A percentile compares a stretch with the other conserved stretches of the same genome.
Conservation (phyloP, 371 early-diverging fungal species). For the Nematocida sp. region DNA sequence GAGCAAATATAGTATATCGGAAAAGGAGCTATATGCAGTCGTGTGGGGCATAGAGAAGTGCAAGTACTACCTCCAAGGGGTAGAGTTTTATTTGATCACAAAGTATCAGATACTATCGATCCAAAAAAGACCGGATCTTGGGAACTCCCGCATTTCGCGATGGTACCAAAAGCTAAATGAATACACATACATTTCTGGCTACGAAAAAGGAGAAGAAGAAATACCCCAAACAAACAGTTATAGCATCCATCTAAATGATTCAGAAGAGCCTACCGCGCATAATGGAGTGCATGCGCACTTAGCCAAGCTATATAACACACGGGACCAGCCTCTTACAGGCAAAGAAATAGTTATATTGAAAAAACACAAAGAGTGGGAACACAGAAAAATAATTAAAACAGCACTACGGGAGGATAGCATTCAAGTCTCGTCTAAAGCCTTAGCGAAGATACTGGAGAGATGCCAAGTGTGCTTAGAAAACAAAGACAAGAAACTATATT, state of each 20-base stretch:
- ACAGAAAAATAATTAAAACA: background rate
- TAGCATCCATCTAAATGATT: background rate
- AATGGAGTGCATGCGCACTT: no score
- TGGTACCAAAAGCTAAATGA: background rate
- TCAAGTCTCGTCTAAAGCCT: background rate
- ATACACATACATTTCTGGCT: background rate
- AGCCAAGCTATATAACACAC: no score
- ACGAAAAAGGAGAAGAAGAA: background rate
- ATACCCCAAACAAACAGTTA: no score
- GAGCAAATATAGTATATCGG: background rate
- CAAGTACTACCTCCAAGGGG: background rate
- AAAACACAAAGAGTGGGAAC: background rate
- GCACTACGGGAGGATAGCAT: background rate
- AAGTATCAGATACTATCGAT: background rate
- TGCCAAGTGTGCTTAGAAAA: background rate
- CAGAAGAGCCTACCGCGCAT: no score
- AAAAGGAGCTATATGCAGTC: background rate
- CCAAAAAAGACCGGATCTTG: background rate
- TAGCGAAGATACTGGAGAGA: background rate
- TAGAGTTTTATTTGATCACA: background rate
- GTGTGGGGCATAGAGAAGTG: background rate
- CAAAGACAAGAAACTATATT: background rate
- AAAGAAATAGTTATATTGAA: background rate
- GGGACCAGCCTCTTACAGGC: background rate
- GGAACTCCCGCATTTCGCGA: background rate